Evolutionary conservation across 2,329 filamentous ascomycete genomes (phyloP).

Genomic region (Stagonosporopsis chrysanthemi): DNA sequence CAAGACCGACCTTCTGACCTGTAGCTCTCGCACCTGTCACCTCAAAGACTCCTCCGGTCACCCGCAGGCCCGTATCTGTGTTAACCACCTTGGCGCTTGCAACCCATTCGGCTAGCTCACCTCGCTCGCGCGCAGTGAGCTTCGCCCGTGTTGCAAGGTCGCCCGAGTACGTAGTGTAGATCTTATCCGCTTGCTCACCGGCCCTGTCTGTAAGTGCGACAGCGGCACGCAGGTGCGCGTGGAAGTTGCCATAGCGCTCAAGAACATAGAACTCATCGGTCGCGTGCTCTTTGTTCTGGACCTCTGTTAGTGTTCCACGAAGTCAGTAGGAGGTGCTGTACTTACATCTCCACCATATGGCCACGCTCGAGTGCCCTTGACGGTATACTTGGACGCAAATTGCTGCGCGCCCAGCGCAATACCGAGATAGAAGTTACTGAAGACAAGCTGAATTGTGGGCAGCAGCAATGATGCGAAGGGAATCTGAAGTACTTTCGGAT

Average conservation of each 20-base stretch:
- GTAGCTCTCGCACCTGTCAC: constrained; percentile 68
- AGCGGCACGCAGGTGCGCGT: constrained; percentile 67
- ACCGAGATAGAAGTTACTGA: constrained; percentile 71
- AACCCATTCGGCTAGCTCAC: constrained; percentile 69
- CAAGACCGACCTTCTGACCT: constrained; percentile 65
- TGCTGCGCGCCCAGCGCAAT: constrained; percentile 67
- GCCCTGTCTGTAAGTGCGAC: constrained; percentile 66
- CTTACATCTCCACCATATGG: constrained; percentile 65
- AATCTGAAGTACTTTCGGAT: constrained; percentile 59
- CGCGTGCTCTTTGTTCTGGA: constrained; percentile 61
- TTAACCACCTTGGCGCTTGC: constrained; percentile 69
- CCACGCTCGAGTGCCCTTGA: constrained; percentile 66
- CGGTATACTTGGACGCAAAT: constrained; percentile 65
- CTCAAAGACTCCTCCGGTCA: constrained; percentile 70
- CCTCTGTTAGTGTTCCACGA: constrained; percentile 2
- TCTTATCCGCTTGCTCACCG: constrained; percentile 56
- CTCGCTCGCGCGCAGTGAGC: constrained; percentile 61
- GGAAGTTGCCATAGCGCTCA: constrained; percentile 69
- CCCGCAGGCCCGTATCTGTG: constrained; percentile 65
- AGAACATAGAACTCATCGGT: constrained; percentile 72
- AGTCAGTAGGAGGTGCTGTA: neutral
- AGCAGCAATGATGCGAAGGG: constrained; percentile 66
- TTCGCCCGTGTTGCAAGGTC: constrained; percentile 48
- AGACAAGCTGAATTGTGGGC: constrained; percentile 71
- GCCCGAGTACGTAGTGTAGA: constrained; percentile 56